Evolutionary conservation across 1,284 basidiomycete genomes (phyloP), one percentile per base, ranked within the genome.

Genomic region (Phellinidium pouzarii): DNA sequence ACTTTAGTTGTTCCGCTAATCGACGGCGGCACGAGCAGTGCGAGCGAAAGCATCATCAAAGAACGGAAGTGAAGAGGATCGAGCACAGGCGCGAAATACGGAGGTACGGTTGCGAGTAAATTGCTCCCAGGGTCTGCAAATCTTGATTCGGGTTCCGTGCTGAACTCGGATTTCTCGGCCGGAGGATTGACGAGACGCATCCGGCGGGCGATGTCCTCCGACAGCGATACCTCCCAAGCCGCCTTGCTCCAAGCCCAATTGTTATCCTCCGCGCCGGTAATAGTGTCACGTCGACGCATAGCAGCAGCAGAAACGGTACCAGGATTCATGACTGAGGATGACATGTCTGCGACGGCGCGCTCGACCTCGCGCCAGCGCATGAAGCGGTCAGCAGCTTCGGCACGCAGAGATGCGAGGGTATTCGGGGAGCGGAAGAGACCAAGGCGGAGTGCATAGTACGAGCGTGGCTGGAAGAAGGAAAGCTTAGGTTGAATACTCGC

Each of bases 301-400:
- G 31, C n/a, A n/a, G n/a, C n/a, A n/a, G n/a, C n/a, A n/a, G n/a
- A n/a, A n/a, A n/a, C n/a, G n/a, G n/a, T 8, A 14, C 31, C 31
- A 34, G 31, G 14, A 34, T 14, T 8, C 3, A 14, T 7, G 7
- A 14, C 14, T 14, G 6, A 34, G 7, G 31, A 14, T 8, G 31
- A 34, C 31, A 34, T 34, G 51, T 66, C 66, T 12, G 19, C 49
- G 2, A 77, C 74, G 4, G 74, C 73, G 29, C 73, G 71, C 59
- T 85, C 80, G 26, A 83, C 75, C 61, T 85, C 82, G 41, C 80
- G 71, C 84, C 84, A 87, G 31, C 76, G 74, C 53, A 87, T 62
- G 64, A 85, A 87, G n/a, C 84, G 74, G 46, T 83, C 79, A 0
- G 78, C 73, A 1, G 80, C 80, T 61, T 87, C 84, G n/a, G 66